Base-by-base conservation (phyloP, 805 yeast species). In the Ogataea methylovora region DNA sequence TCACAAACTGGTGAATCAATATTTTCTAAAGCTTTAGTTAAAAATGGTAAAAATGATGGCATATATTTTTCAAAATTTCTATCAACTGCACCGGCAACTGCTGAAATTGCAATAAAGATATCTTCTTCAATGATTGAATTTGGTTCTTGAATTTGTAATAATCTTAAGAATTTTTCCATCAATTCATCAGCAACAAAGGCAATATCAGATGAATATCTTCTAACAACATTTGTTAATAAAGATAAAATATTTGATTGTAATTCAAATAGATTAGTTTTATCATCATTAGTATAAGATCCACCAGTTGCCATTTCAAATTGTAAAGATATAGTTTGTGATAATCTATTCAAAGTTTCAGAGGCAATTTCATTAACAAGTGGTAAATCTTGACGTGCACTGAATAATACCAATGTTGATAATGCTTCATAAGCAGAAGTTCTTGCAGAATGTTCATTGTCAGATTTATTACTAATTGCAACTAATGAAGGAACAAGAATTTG, bases 351-450 rank as follows among this genome's bases (percentile, higher is more conserved):
- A 18, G 81, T 78, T 46, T 81, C 88, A 8, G 76, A 63, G 2
- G 96, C 94, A 45, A 90, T 73, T 30, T 70, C 67, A 40, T 82
- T 79, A 24, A 88, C 79, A 17, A 77, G 58, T 24, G 74, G 76
- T 56, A 83, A 67, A 27, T 82, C 82, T 49, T 76, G 84, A 29
- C 67, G 69, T 5, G 94, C 76, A 50, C 90, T 71, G 57, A 73
- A 82, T 31, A 78, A 69, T 17, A 90, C 95, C 51, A 88, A 65
- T 0, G 90, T 70, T 2, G 95, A 79, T 45, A 92, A 64, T 0
- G 97, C 94, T 60, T 94, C 96, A 56, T 86, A 92, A 2, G 97
- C 94, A n/a, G 97, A 86, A 2, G 97, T 90, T 53, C 97, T 73
- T 5, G 94, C 75, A 39, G 85, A 79, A 52, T 75, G 71, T 54